Base-by-base conservation (phyloP, 2,329 filamentous ascomycete genomes). In the Pseudogymnoascus sp. region DNA sequence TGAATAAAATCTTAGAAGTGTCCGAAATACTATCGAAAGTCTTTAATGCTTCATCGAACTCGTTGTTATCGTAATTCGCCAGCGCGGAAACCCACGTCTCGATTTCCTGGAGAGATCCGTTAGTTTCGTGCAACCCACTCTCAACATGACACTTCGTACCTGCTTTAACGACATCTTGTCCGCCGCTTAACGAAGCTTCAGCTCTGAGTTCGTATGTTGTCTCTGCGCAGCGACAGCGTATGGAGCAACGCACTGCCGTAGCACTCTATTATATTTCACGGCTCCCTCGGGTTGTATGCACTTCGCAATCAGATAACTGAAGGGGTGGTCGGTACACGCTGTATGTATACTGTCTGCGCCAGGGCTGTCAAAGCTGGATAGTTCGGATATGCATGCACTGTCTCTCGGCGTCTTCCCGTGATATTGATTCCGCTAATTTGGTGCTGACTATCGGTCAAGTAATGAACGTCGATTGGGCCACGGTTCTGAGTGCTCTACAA, bases 1-100 rank as follows among this genome's bases (percentile, higher is more conserved):
- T 99, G 81, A 99, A 99, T 66, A 96, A 81, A 66, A 99, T 99
- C 80, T 96, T 97, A 70, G 94, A 97, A 0, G 94, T 99, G 75
- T 97, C 94, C 66, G 89, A 83, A 71, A 99, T 96, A 69, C 82
- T 84, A 66, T 91, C 89, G 73, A 99, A 97, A 65, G 90, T 85
- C 70, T 82, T 84, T 66, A 97, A 78, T 28, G 94, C 87, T 68
- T 93, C 89, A 72, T 97, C 93, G 77, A 96, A 97, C 73, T 99
- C 91, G 78, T 96, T 96, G 78, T 93, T 94, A 78, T 99, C 94
- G 79, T 99, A 99, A 74, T 88, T 88, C 70, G 81, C 86, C 63
- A 99, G 85, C 76, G 94, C 94, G 75, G 88, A 82, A 69, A 97
- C 94, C 94, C 94, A 99, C 60, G 91, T 96, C 79, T 97, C 93